Base-by-base conservation (phyloP, 306 rosid genomes). In the Prunus campanulata region DNA sequence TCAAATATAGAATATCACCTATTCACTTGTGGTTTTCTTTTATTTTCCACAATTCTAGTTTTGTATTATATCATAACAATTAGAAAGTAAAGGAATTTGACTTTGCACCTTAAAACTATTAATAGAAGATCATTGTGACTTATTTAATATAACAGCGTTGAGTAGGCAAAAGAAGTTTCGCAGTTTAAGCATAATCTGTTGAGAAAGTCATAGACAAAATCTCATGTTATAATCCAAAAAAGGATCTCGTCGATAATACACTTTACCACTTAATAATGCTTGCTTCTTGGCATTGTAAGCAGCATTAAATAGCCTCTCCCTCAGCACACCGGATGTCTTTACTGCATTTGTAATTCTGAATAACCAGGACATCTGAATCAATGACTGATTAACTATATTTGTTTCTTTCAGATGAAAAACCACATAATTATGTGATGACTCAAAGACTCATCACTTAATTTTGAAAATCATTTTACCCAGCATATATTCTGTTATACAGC, bases 271-370 rank as follows among this genome's bases (percentile, higher is more conserved):
- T 87, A 89, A 80, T 82, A 96, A 76, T 78, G 99, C 98, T 79
- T 86, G 87, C 84, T 82, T 89, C 90, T 96, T 96, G 62, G 99
- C 93, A 85, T 91, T 96, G 85, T 91, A 96, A 70, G 98, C 99
- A 59, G 85, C 96, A 83, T 91, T 93, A 86, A 96, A 96, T 51
- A 96, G 78, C 81, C 86, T 92, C 90, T 96, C 90, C 84, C 82
- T 91, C 80, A 96, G 90, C 70, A 78, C 93, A 30, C 99, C 99
- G 46, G 99, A 91, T 74, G 99, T 82, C 87, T 86, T 93, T 65
- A 91, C 99, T 57, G 99, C 97, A 88, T 81, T 91, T 46, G 70
- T 73, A 74, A 96, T 86, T 57, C 99, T 96, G 87, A 78, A 81
- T 29, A 75, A 44, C 75, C 84, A 88, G 19, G 18, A 54, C 64